Percentiles rank a stretch among this genome's conserved stretches.
phyloP scores from a whole-genome alignment of 495 filamentous ascomycete genomes.

The Parathielavia appendiculata region DNA sequence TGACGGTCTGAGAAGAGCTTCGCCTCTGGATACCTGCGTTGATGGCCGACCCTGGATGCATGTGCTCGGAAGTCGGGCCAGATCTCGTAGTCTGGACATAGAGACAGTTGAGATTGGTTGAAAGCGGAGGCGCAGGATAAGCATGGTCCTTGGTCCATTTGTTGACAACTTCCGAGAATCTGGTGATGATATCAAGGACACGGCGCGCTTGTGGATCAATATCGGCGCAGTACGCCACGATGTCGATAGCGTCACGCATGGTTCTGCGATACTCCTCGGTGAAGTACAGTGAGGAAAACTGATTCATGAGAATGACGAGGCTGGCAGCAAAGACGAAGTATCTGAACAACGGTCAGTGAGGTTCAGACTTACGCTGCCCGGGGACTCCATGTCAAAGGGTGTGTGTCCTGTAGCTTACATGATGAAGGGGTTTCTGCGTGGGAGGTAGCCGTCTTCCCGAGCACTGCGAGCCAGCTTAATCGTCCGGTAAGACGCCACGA shows the following conservation, averaged over 20 bases:
- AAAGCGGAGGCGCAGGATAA: constrained; percentile 38
- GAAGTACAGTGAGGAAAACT: constrained; percentile 60
- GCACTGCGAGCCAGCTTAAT: constrained; percentile 57
- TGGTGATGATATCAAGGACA: constrained; percentile 58
- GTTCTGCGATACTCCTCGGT: constrained; percentile 51
- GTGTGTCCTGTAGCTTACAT: constrained; percentile 41
- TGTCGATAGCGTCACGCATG: constrained; percentile 54
- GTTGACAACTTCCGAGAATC: constrained; percentile 53
- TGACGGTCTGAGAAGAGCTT: constrained; percentile 1
- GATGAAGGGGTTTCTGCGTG: constrained; percentile 62
- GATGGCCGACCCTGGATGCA: neutral
- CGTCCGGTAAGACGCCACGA: constrained; percentile 63
- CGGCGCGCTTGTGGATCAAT: constrained; percentile 61
- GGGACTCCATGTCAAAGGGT: neutral
- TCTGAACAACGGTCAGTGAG: constrained; percentile 26
- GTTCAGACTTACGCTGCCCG: too few species aligned
- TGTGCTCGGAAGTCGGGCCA: neutral
- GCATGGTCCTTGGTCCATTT: constrained; percentile 39
- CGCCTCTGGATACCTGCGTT: constrained; percentile 9
- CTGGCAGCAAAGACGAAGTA: constrained; percentile 71
- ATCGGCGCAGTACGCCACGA: constrained; percentile 57
- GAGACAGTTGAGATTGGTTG: constrained; percentile 34
- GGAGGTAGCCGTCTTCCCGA: constrained; percentile 54
- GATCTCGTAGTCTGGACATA: constrained; percentile 18
- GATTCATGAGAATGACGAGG: constrained; percentile 62